Base-by-base conservation (phyloP, 495 filamentous ascomycete genomes). In the Penicillium chermesinum region DNA sequence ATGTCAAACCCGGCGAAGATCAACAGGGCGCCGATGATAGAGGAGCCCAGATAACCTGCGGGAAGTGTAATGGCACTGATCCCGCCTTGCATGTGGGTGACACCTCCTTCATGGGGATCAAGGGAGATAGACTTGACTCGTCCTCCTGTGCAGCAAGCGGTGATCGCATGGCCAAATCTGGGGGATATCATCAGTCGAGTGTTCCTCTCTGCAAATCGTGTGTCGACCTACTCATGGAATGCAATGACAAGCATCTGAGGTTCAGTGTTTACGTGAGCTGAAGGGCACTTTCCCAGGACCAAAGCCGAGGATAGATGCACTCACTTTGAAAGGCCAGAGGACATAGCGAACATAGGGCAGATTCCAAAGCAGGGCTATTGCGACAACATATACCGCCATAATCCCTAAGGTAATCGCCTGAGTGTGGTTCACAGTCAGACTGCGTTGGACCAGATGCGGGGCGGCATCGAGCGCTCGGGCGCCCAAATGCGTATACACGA, bases 1-100 rank as follows among this genome's bases (percentile, higher is more conserved):
- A 89, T 88, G 55, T 90, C 72, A 61, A 90, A 90, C 0, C 86
- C 86, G 55, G 83, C 86, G 58, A 90, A 87, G 17, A 86, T 90
- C 54, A 90, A 74, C 20, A 90, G 65, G 9, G 83, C 85, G 30
- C 87, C 87, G 55, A 91, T 87, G 36, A 91, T 69, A 1, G 79
- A 83, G 0, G 81, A 85, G 13, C 87, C 87, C 18, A 91, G 66
- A 58, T 91, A 91, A 1, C 87, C 87, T 0, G 87, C 85, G 0
- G 87, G 86, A 0, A 91, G 68, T 0, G 87, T 91, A 47, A 91
- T 63, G 18, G 82, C 84, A 62, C 70, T 79, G 44, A 79, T 78
- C 20, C 87, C 87, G n/a, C 87, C 87, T n/a, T 73, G 76, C 86
- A 91, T 84, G 51, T 85, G 78, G 32, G 85, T 90, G 0, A 88